A percentile compares a stretch with the other conserved stretches of the same genome.
phyloP scores from a whole-genome alignment of 2,329 filamentous ascomycete genomes.

The Ramularia collo-cygni region DNA sequence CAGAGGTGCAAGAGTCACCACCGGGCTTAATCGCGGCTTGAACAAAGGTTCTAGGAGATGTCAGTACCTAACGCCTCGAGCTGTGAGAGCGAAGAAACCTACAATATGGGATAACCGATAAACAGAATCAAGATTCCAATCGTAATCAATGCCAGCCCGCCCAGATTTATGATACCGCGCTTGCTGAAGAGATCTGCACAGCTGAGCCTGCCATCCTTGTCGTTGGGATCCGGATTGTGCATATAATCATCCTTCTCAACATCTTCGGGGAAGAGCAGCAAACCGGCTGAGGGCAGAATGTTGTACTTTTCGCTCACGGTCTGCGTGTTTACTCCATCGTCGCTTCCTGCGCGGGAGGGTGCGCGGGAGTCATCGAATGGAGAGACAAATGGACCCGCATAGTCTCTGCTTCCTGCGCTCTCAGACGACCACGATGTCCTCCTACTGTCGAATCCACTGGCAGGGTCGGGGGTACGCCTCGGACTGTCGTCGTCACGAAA shows the following conservation, averaged over 20 bases:
- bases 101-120: conserved; percentile 64
- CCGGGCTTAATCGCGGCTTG: conserved; percentile 35
- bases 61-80: conserved; percentile 7
- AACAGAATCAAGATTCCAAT: conserved; percentile 58
- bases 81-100: conserved; percentile 28
- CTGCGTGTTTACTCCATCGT: conserved; percentile 62
- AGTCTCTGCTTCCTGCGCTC: conserved; percentile 44
- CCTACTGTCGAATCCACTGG: conserved; percentile 50
- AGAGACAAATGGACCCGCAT: conserved; percentile 40
- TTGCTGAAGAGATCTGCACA: conserved; percentile 57
- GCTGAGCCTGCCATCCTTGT: conserved; percentile 50
- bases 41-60: conserved; percentile 48
- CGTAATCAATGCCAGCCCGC: conserved; percentile 53
- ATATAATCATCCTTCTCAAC: conserved; percentile 67
- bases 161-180: conserved; percentile 58
- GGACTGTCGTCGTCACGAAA: conserved; percentile 48
- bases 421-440: conserved; percentile 62
- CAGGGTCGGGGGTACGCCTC: conserved; percentile 40
- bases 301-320: conserved; percentile 69
- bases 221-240: conserved; percentile 62
- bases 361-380: conserved; percentile 56
- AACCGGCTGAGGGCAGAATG: conserved; percentile 59
- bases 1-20: conserved; percentile 33
- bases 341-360: conserved; percentile 55
- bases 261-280: conserved; percentile 63